phyloP scores from a whole-genome alignment of 2,329 filamentous ascomycete genomes.

The Diaporthe citrichinensis region DNA sequence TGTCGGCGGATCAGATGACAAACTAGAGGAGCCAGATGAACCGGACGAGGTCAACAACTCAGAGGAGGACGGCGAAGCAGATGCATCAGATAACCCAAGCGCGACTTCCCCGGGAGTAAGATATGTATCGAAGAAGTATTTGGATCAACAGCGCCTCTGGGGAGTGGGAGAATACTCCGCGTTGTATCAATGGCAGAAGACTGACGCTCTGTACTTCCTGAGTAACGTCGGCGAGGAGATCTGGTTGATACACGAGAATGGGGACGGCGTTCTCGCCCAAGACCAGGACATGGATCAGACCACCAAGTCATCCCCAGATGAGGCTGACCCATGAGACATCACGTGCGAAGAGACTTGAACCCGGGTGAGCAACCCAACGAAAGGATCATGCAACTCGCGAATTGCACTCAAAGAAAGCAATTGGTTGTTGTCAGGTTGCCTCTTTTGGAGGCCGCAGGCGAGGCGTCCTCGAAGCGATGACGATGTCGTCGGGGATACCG shows the following conservation, averaged over 20 bases:
- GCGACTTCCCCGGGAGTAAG: neutral
- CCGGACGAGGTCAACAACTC: neutral
- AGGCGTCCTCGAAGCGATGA: neutral
- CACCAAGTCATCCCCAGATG: neutral
- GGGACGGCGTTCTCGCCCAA: slow-evolving; percentile 1
- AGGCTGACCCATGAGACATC: neutral
- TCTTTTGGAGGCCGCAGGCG: slow-evolving; percentile 16
- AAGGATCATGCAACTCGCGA: neutral
- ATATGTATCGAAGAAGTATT: slow-evolving; percentile 3
- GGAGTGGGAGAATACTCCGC: neutral
- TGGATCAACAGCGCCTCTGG: neutral
- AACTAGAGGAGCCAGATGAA: neutral
- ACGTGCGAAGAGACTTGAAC: neutral
- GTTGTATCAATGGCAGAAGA: neutral
- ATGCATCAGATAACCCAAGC: neutral
- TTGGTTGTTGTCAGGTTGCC: neutral
- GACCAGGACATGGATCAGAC: neutral
- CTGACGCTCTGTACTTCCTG: neutral
- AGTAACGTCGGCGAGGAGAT: neutral
- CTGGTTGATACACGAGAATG: slow-evolving; percentile 17
- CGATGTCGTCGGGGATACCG: slow-evolving; percentile 18
- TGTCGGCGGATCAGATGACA: neutral
- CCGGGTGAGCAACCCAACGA: neutral
- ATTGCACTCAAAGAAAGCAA: neutral
- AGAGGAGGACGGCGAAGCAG: neutral